Conservation (phyloP, 139 green algal genomes). For the Monoraphidium neglectum region DNA sequence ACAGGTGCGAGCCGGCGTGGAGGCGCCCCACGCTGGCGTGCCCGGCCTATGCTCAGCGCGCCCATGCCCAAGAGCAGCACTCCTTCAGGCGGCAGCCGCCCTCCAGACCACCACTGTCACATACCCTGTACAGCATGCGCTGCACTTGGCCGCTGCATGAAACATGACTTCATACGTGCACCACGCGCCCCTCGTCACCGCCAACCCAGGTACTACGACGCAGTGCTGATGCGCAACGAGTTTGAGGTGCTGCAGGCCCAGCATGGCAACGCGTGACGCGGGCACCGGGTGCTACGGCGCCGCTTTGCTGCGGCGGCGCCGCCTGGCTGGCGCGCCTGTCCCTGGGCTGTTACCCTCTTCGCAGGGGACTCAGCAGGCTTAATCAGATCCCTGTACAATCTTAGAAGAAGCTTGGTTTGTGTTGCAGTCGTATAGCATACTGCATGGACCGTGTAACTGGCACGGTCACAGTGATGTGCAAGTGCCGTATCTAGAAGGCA, state of each 20-base stretch:
- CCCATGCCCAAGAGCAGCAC: not conserved
- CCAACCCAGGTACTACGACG: constrained; percentile 28
- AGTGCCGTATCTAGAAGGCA: too few species aligned
- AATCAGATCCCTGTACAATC: too few species aligned
- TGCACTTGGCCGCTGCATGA: not conserved
- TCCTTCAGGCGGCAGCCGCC: not conserved
- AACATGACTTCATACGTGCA: not conserved
- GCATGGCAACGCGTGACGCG: not conserved
- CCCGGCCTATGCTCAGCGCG: not conserved
- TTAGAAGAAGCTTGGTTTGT: too few species aligned
- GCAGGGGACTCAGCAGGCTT: too few species aligned
- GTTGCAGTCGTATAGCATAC: too few species aligned
- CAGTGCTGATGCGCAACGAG: constrained; percentile 31
- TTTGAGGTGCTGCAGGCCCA: constrained; percentile 30
- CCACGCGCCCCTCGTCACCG: not conserved
- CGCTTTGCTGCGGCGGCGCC: too few species aligned
- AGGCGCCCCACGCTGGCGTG: not conserved
- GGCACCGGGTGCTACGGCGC: too few species aligned
- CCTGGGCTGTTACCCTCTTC: too few species aligned
- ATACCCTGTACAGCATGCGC: not conserved
- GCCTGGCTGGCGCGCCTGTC: too few species aligned
- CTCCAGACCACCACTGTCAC: not conserved
- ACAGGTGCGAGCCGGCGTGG: constrained; percentile 11
- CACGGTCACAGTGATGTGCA: too few species aligned
- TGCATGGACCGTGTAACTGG: too few species aligned